Evolutionary conservation across 2,329 filamentous ascomycete genomes (phyloP).

Genomic region (Fusarium sp.): DNA sequence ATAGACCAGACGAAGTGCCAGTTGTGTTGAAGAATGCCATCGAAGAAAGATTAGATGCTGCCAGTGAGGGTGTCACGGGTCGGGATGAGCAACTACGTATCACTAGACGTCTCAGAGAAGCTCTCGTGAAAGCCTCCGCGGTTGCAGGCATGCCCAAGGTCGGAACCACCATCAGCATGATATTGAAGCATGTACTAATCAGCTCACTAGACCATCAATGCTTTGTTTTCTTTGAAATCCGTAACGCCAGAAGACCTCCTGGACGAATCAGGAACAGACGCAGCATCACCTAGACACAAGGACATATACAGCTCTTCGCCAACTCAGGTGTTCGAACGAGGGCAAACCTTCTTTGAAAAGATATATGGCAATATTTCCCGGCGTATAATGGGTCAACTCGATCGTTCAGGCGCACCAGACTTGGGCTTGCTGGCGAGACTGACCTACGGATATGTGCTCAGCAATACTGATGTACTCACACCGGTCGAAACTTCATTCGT

Average conservation of each 20-base stretch:
- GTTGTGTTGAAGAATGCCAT: constrained; percentile 34
- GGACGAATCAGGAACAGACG: constrained; percentile 19
- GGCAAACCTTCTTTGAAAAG: constrained; percentile 41
- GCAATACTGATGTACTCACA: constrained; percentile 45
- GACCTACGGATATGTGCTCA: constrained; percentile 46
- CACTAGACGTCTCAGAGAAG: constrained; percentile 43
- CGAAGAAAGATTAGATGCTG: constrained; percentile 3
- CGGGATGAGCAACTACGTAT: constrained; percentile 38
- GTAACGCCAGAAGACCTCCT: constrained; percentile 44
- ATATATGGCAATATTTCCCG: constrained; percentile 46
- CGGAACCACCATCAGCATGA: neutral
- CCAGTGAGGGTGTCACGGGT: neutral
- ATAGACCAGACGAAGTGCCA: constrained; percentile 44
- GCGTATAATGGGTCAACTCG: constrained; percentile 47
- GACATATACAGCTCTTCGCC: constrained; percentile 40
- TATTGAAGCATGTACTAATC: constrained; percentile 9
- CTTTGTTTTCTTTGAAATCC: constrained; percentile 40
- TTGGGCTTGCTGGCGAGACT: constrained; percentile 44
- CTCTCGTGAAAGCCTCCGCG: constrained; percentile 45
- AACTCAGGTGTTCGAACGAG: constrained; percentile 34
- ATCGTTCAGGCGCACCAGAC: constrained; percentile 45
- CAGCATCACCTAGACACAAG: constrained; percentile 22
- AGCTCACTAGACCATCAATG: constrained; percentile 42
- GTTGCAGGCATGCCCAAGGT: constrained; percentile 48
- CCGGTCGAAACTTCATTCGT: constrained; percentile 45